These are phyloP conservation scores for Pichia cabralensis DNA, from an alignment of 805 yeast species.

Conservation along the genomic window DNA sequence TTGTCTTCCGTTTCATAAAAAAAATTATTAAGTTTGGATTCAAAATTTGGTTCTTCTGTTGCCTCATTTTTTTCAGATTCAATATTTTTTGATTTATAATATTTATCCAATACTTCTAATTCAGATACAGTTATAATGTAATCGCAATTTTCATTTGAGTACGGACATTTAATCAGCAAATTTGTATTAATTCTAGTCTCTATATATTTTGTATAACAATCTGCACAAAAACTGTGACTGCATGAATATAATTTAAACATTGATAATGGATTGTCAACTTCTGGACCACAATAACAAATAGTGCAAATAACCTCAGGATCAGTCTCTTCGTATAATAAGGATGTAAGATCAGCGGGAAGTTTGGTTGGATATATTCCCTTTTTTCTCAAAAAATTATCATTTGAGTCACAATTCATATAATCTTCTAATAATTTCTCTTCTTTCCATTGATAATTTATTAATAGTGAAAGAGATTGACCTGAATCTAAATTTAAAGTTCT, in stretches of 20 bases:
- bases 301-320: conserved; percentile 36
- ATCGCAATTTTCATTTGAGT: conserved; percentile 38
- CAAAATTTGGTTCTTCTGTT: not conserved
- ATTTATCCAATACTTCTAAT: conserved; percentile 24
- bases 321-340: conserved; percentile 10
- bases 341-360: conserved; percentile 22
- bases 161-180: conserved; percentile 52
- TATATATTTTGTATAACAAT: conserved; percentile 59
- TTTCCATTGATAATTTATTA: conserved; percentile 48
- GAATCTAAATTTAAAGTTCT: conserved; percentile 28
- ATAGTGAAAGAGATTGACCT: conserved; percentile 33
- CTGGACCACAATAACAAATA: conserved; percentile 62
- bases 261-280: conserved; percentile 19
- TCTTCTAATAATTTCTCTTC: conserved; percentile 46
- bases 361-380: conserved; percentile 23
- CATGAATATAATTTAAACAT: conserved; percentile 48
- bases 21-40: too few relatives aligned
- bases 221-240: conserved; percentile 57
- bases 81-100: conserved; percentile 3
- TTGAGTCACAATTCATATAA: conserved; percentile 31
- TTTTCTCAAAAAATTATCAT: conserved; percentile 18
- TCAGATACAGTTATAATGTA: conserved; percentile 34
- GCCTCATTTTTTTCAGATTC: not conserved
- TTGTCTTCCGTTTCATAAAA: too few relatives aligned
- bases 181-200: conserved; percentile 33